Conservation (phyloP, 257 asterid species). For the Capsicum chinense region DNA sequence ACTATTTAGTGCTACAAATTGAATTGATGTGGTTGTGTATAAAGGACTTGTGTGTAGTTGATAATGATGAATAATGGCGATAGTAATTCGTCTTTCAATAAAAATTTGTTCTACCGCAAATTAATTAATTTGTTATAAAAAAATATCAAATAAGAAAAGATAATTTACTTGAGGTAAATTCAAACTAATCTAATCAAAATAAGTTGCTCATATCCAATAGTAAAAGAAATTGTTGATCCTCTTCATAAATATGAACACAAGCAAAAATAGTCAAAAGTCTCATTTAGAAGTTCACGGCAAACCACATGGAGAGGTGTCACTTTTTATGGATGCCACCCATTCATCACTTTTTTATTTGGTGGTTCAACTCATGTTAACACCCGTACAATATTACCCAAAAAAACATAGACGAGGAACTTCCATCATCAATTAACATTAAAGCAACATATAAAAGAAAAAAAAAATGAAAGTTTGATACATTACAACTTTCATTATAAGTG, state of each 20-base stretch:
- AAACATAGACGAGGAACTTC: neutral
- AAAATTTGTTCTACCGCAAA: too few species aligned
- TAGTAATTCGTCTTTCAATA: too few species aligned
- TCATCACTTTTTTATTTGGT: neutral
- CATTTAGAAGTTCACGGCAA: slow-evolving; percentile 5
- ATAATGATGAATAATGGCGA: neutral
- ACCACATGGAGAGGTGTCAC: neutral
- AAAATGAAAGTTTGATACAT: too few species aligned
- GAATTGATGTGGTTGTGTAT: neutral
- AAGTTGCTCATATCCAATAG: neutral
- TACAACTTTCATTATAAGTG: too few species aligned
- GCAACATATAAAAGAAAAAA: too few species aligned
- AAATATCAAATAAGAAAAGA: too few species aligned
- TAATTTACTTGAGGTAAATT: neutral
- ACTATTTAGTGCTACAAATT: too few species aligned
- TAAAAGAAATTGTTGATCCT: neutral
- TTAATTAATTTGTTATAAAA: too few species aligned
- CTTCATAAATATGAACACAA: neutral
- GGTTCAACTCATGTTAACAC: neutral
- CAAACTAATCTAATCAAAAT: neutral
- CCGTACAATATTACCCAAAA: neutral
- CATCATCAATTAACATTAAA: neutral
- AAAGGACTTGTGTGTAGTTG: neutral
- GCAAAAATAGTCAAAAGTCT: slow-evolving; percentile 7
- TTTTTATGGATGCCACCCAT: slow-evolving; percentile 7